phyloP scores from a whole-genome alignment of 768 basidiomycete genomes.

The Pleurotus djamor region DNA sequence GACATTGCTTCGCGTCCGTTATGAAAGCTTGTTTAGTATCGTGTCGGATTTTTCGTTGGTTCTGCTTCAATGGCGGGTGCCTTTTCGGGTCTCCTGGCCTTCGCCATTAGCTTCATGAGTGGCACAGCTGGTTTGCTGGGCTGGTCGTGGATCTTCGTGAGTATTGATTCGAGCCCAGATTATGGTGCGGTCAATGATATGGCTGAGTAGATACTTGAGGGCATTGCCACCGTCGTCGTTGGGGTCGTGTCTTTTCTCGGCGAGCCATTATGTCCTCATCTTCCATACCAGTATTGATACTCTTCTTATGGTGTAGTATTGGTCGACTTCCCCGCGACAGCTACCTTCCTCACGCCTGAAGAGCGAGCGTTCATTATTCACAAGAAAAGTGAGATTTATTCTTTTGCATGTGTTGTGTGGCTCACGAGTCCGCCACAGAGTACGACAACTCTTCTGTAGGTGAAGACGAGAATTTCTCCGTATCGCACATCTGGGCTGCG shows the following conservation, averaged over 20 bases:
- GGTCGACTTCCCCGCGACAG: slow-evolving; percentile 60
- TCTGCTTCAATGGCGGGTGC: slow-evolving; percentile 24
- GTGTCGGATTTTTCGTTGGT: slow-evolving; percentile 17
- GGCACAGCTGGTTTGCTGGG: slow-evolving; percentile 43
- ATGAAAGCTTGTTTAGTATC: slow-evolving; percentile 13
- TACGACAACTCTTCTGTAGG: slow-evolving; percentile 55
- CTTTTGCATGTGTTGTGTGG: not conserved
- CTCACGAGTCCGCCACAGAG: slow-evolving; percentile 26
- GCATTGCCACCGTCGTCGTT: slow-evolving; percentile 55
- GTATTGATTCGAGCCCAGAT: slow-evolving; percentile 13
- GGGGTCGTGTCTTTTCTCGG: slow-evolving; percentile 52
- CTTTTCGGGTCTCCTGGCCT: slow-evolving; percentile 60
- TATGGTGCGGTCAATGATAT: not conserved
- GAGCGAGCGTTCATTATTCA: slow-evolving; percentile 53
- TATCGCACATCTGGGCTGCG: slow-evolving; percentile 51
- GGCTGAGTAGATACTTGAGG: slow-evolving; percentile 54
- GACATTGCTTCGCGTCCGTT: not conserved
- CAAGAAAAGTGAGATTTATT: slow-evolving; percentile 45
- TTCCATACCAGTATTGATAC: not conserved
- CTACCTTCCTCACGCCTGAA: slow-evolving; percentile 58
- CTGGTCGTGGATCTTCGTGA: slow-evolving; percentile 71
- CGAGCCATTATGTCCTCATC: slow-evolving; percentile 16
- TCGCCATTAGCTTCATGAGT: slow-evolving; percentile 50
- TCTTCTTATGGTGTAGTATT: slow-evolving; percentile 36
- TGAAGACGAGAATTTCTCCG: slow-evolving; percentile 60